Evolutionary conservation across 2,329 filamentous ascomycete species (phyloP).

Genomic region (Rhinocladiella mackenziei): DNA sequence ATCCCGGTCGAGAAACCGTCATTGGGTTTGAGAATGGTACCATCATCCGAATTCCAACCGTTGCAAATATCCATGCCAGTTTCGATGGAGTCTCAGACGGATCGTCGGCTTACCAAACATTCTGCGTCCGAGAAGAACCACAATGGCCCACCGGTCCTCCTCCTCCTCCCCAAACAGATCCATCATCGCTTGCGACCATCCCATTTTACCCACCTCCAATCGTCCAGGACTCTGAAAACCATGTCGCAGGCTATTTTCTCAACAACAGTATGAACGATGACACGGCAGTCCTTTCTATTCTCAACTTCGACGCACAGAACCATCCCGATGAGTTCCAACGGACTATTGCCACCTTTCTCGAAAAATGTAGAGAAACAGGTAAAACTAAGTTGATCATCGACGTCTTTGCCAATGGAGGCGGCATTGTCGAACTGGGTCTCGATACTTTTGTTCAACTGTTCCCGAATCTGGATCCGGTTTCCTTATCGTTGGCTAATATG

Average conservation of each 20-base stretch:
- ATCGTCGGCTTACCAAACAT: not conserved
- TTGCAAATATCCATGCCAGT: slow-evolving; percentile 13
- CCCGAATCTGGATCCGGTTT: slow-evolving; percentile 43
- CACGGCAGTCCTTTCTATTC: slow-evolving; percentile 44
- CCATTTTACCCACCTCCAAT: slow-evolving; percentile 38
- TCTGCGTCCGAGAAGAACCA: slow-evolving; percentile 1
- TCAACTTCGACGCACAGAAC: slow-evolving; percentile 35
- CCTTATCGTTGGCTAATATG: slow-evolving; percentile 44
- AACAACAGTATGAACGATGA: slow-evolving; percentile 40
- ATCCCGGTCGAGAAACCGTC: slow-evolving; percentile 28
- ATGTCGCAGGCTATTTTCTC: slow-evolving; percentile 45
- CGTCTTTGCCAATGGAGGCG: slow-evolving; percentile 58
- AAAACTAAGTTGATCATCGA: slow-evolving; percentile 63
- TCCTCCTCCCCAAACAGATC: slow-evolving; percentile 6
- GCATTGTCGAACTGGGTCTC: slow-evolving; percentile 46
- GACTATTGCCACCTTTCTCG: slow-evolving; percentile 45
- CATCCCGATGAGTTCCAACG: slow-evolving; percentile 37
- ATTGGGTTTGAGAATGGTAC: slow-evolving; percentile 33
- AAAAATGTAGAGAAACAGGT: slow-evolving; percentile 41
- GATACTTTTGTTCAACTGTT: slow-evolving; percentile 54
- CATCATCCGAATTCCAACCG: slow-evolving; percentile 25
- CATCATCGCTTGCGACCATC: slow-evolving; percentile 23
- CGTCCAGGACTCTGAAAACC: slow-evolving; percentile 33
- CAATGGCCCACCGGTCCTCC: slow-evolving; percentile 1
- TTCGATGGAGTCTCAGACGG: slow-evolving; percentile 36